These are phyloP conservation scores for Arachis stenosperma DNA, from an alignment of 306 rosid species.

Conservation along the genomic window DNA sequence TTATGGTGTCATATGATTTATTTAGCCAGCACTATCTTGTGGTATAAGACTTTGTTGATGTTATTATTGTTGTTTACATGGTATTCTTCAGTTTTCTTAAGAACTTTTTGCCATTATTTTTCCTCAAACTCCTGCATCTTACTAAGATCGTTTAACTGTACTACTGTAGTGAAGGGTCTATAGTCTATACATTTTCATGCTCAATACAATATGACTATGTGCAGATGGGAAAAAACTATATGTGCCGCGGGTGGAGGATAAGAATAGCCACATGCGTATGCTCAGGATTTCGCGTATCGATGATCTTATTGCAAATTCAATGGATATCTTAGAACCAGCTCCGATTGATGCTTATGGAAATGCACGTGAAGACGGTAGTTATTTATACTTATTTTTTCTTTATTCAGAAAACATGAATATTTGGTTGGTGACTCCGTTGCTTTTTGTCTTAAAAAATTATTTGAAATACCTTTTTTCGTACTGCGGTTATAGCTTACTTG, in stretches of 20 bases:
- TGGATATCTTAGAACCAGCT: slow-evolving; percentile 90
- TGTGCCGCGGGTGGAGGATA: slow-evolving; percentile 97
- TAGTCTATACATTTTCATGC: slow-evolving; percentile 34
- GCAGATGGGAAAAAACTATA: slow-evolving; percentile 60
- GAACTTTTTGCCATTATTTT: background rate
- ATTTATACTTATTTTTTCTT: background rate
- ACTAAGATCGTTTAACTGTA: background rate
- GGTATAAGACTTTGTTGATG: too few relatives aligned
- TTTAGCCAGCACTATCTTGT: too few relatives aligned
- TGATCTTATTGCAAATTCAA: slow-evolving; percentile 88
- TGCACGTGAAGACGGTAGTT: slow-evolving; percentile 85
- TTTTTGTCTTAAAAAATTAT: background rate
- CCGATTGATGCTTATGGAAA: slow-evolving; percentile 78
- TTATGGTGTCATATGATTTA: too few relatives aligned
- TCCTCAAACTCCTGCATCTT: background rate
- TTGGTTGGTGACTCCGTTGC: slow-evolving; percentile 5
- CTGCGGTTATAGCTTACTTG: slow-evolving; percentile 4
- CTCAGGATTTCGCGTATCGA: slow-evolving; percentile 71
- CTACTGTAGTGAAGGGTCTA: slow-evolving; percentile 7
- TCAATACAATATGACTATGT: slow-evolving; percentile 50
- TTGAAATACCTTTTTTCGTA: background rate
- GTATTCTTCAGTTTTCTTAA: background rate
- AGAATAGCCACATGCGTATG: slow-evolving; percentile 91
- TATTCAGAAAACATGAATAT: background rate
- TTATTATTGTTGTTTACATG: background rate